Conservation (phyloP, 805 yeast genomes). For the Monosporozyma aquatica region DNA sequence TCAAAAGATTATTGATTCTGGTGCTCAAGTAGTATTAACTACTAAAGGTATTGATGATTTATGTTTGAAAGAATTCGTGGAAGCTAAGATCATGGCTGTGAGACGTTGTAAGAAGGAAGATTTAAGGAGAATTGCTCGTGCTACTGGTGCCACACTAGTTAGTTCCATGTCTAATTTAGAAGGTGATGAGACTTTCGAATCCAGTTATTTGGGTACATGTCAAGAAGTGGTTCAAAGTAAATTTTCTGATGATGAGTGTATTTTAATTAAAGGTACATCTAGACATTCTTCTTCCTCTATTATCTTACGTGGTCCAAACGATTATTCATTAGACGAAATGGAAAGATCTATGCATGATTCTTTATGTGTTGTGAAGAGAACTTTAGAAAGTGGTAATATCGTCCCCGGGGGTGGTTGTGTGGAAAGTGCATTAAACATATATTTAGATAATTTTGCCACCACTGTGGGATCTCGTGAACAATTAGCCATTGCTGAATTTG, state of each 20-base stretch:
- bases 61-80: slow-evolving; percentile 84
- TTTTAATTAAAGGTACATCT: slow-evolving; percentile 78
- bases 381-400: slow-evolving; percentile 85
- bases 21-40: slow-evolving; percentile 87
- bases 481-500: slow-evolving; percentile 95
- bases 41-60: slow-evolving; percentile 93
- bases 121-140: slow-evolving; percentile 90
- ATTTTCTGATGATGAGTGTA: slow-evolving; percentile 95
- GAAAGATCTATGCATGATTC: slow-evolving; percentile 95
- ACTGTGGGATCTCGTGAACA: slow-evolving; percentile 97
- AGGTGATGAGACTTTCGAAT: slow-evolving; percentile 88
- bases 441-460: slow-evolving; percentile 93
- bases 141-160: slow-evolving; percentile 92
- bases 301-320: slow-evolving; percentile 90
- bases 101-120: slow-evolving; percentile 97
- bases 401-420: slow-evolving; percentile 99
- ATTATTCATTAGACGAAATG: slow-evolving; percentile 95
- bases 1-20: slow-evolving; percentile 69
- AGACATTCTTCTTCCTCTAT: slow-evolving; percentile 89
- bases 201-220: slow-evolving; percentile 78
- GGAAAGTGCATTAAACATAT: slow-evolving; percentile 89
- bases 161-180: slow-evolving; percentile 85
- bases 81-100: slow-evolving; percentile 87
- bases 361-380: slow-evolving; percentile 86
- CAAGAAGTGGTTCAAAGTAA: slow-evolving; percentile 84